Conservation (phyloP, 1,139 yeast genomes). For the Diutina siamensis region DNA sequence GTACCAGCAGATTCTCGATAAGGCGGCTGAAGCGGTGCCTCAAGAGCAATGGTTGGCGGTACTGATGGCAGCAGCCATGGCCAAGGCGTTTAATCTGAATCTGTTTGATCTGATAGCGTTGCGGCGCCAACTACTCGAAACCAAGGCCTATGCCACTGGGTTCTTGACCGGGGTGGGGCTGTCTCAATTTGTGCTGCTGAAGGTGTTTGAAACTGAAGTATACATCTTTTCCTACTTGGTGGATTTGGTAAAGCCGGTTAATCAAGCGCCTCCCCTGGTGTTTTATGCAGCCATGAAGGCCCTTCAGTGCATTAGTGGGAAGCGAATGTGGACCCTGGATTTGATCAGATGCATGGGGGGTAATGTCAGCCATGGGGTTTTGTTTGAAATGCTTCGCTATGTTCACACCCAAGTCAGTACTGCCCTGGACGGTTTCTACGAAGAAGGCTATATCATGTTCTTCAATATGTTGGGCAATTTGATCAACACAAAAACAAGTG, state of each 20-base stretch:
- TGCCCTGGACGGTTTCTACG: constrained; percentile 24
- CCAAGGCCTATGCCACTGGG: constrained; percentile 61
- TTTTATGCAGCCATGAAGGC: constrained; percentile 55
- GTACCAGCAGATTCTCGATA: constrained; percentile 53
- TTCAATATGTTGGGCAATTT: constrained; percentile 50
- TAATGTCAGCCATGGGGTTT: constrained; percentile 73
- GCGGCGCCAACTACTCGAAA: constrained; percentile 48
- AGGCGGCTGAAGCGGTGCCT: constrained; percentile 50
- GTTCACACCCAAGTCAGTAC: constrained; percentile 38
- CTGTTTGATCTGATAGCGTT: constrained; percentile 42
- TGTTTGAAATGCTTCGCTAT: constrained; percentile 61
- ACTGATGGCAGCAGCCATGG: constrained; percentile 47
- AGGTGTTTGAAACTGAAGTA: constrained; percentile 67
- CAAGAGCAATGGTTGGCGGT: constrained; percentile 53
- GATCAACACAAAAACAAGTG: constrained; percentile 41
- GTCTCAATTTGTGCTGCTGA: constrained; percentile 45
- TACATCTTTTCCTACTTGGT: constrained; percentile 60
- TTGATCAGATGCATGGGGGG: constrained; percentile 79
- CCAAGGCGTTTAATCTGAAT: constrained; percentile 59
- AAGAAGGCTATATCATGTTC: constrained; percentile 40
- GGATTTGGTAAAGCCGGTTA: constrained; percentile 49
- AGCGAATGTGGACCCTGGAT: constrained; percentile 66
- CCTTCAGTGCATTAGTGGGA: constrained; percentile 59
- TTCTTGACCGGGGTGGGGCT: constrained; percentile 38
- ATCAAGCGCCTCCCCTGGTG: constrained; percentile 40